phyloP scores from a whole-genome alignment of 2,329 filamentous ascomycete genomes.

The Leptodontidium sp. region DNA sequence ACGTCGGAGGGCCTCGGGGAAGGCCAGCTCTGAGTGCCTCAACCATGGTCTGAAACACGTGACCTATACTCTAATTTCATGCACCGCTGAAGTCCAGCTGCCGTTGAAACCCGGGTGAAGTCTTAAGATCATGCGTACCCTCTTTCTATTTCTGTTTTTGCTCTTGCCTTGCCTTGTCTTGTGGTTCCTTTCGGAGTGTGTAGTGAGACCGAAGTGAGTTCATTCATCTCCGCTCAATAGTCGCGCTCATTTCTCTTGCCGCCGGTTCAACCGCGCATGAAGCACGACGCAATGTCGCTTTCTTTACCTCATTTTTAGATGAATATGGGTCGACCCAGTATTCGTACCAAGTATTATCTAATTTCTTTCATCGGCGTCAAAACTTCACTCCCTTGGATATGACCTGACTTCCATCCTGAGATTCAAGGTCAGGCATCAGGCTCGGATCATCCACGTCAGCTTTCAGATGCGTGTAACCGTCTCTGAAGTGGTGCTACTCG shows the following conservation, averaged over 20 bases:
- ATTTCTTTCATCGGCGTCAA: neutral
- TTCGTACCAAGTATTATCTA: neutral
- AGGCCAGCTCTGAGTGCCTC: neutral
- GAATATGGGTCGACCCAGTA: neutral
- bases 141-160: neutral
- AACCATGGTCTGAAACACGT: constrained; percentile 21
- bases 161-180: neutral
- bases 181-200: neutral
- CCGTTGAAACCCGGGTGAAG: neutral
- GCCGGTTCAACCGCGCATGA: constrained; percentile 14
- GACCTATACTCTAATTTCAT: constrained; percentile 13
- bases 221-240: constrained; percentile 1
- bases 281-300: constrained; percentile 5
- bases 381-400: neutral
- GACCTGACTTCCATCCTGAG: neutral
- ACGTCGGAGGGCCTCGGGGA: constrained; percentile 7
- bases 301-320: neutral
- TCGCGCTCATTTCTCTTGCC: constrained; percentile 19
- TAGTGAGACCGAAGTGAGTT: neutral
- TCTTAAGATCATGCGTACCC: neutral
- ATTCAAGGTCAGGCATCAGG: neutral
- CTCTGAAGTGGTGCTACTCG: neutral
- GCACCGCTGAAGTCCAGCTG: neutral
- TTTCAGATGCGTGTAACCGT: neutral
- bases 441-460: neutral